Percentiles rank a stretch among this genome's conserved stretches.
These are phyloP conservation scores for Plasmodium knowlesi DNA, from an alignment of 169 alveolate species.

Conservation along the genomic window DNA sequence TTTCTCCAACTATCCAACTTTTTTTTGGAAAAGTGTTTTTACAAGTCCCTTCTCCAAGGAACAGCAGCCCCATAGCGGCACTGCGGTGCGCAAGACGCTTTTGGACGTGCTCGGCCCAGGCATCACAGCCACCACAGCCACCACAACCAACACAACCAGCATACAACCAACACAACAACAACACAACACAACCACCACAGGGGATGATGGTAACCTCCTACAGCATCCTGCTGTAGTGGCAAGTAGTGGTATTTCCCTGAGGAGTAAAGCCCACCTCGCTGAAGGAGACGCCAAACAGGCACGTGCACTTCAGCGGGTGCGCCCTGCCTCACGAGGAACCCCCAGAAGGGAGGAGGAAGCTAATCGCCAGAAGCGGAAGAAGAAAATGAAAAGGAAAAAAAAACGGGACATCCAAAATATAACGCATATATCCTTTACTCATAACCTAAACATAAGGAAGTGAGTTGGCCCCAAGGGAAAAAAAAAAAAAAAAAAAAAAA, in stretches of 20 bases:
- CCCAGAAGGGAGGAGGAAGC: neutral
- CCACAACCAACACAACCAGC: too few species aligned
- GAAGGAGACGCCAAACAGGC: neutral
- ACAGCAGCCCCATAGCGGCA: neutral
- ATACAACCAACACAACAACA: too few species aligned
- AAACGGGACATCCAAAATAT: conserved; percentile 9
- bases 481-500: neutral
- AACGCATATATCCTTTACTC: conserved; percentile 66
- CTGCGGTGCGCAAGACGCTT: neutral
- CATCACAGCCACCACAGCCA: too few species aligned
- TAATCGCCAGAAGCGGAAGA: neutral
- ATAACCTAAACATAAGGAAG: conserved; percentile 29
- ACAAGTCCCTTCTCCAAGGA: neutral
- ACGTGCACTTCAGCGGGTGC: neutral
- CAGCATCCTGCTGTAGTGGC: neutral
- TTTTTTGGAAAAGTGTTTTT: conserved; percentile 2
- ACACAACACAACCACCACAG: too few species aligned
- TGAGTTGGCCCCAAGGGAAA: neutral
- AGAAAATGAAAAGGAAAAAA: neutral
- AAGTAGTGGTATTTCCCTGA: neutral
- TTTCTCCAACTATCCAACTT: conserved; percentile 17
- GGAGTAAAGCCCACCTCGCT: neutral
- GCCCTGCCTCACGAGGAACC: neutral
- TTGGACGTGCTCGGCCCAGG: neutral
- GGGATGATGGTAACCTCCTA: neutral